A percentile compares a stretch with the other conserved stretches of the same genome.
These are phyloP conservation scores for Quercus rubra DNA, from an alignment of 306 rosid genomes.

Conservation along the genomic window DNA sequence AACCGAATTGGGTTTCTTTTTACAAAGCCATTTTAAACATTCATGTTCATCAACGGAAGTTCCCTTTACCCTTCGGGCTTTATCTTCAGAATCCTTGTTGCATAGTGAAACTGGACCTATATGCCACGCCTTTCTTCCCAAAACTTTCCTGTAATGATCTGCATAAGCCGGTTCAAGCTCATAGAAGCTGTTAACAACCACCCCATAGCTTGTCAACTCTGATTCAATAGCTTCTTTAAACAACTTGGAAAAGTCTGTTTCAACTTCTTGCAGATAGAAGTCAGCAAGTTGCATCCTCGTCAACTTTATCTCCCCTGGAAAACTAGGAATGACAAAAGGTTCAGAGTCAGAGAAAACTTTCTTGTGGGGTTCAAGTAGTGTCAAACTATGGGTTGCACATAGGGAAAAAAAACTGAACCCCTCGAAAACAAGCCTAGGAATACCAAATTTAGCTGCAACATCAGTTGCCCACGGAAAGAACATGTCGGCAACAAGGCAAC, in stretches of 20 bases:
- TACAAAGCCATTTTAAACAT: conserved; percentile 36
- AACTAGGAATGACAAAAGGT: conserved; percentile 22
- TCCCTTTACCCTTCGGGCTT: conserved; percentile 10
- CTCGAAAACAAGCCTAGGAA: conserved; percentile 34
- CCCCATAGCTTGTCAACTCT: conserved; percentile 13
- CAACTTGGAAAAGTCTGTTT: neutral
- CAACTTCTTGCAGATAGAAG: neutral
- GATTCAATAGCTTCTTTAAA: neutral
- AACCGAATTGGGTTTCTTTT: conserved; percentile 28
- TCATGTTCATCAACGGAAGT: conserved; percentile 8
- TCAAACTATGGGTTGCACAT: neutral
- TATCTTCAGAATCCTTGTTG: neutral
- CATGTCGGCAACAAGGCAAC: no score
- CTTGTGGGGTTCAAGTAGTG: conserved; percentile 8
- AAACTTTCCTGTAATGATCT: conserved; percentile 18
- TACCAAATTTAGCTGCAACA: no score
- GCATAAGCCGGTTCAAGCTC: conserved; percentile 27
- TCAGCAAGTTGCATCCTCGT: conserved; percentile 16
- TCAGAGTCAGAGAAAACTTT: conserved; percentile 19
- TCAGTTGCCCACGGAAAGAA: no score
- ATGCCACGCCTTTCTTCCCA: conserved; percentile 13
- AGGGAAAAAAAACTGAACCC: conserved; percentile 25
- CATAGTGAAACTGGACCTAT: conserved; percentile 24
- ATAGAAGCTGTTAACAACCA: conserved; percentile 27
- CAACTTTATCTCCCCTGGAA: conserved; percentile 29